Evolutionary conservation across 495 filamentous ascomycete species (phyloP).

Genomic region (Penicillium pancosmium): DNA sequence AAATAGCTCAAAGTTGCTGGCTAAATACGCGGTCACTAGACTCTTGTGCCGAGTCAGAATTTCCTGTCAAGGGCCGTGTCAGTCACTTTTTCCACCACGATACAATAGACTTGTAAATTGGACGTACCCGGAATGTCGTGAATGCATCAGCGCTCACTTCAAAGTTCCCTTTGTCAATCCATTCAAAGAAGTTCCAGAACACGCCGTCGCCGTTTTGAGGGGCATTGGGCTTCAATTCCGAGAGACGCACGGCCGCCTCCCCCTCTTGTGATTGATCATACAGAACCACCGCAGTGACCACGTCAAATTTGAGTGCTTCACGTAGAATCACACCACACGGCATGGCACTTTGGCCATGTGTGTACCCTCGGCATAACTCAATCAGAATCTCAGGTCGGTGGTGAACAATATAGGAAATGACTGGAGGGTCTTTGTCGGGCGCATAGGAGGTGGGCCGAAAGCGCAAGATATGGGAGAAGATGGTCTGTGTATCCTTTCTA

Average conservation of each 20-base stretch:
- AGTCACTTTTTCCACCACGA: background rate
- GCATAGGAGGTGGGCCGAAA: constrained; percentile 63
- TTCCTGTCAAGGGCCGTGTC: constrained; percentile 56
- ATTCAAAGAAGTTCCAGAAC: constrained; percentile 98
- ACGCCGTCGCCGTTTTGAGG: constrained; percentile 75
- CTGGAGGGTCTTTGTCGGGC: constrained; percentile 67
- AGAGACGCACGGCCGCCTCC: constrained; percentile 54
- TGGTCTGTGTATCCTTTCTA: constrained; percentile 85
- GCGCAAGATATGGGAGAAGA: constrained; percentile 85
- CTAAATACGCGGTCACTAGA: constrained; percentile 81
- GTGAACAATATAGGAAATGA: constrained; percentile 82
- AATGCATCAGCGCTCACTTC: constrained; percentile 98
- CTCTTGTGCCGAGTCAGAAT: constrained; percentile 92
- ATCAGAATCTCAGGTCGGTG: constrained; percentile 84
- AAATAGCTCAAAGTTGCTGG: constrained; percentile 86
- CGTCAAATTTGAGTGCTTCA: constrained; percentile 90
- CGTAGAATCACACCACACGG: constrained; percentile 88
- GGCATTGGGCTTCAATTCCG: constrained; percentile 65
- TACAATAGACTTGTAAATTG: background rate
- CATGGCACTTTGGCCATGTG: constrained; percentile 87
- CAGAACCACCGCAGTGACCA: constrained; percentile 83
- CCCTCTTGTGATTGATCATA: constrained; percentile 82
- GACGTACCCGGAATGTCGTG: constrained; percentile 85
- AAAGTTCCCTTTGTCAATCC: constrained; percentile 93
- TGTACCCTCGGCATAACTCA: constrained; percentile 87